These are phyloP conservation scores for Malassezia globosa DNA, from an alignment of 1,284 basidiomycete species.

Conservation along the genomic window DNA sequence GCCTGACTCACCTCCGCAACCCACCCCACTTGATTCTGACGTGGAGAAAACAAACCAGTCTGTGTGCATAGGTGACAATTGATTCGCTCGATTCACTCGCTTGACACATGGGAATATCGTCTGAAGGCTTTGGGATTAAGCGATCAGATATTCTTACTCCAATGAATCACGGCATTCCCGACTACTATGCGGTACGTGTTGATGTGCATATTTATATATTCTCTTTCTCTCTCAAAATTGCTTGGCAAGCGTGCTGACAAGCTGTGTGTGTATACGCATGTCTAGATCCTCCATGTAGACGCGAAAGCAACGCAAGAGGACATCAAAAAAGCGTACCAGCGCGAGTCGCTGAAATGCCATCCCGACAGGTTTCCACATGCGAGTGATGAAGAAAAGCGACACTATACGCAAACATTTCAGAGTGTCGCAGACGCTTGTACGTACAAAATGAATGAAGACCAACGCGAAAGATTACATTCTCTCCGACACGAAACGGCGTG, in stretches of 20 bases:
- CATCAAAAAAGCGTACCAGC: slow-evolving; percentile 68
- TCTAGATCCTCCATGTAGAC: slow-evolving; percentile 48
- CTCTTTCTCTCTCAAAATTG: too few relatives aligned
- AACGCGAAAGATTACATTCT: slow-evolving; percentile 63
- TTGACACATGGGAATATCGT: too few relatives aligned
- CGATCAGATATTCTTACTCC: not conserved
- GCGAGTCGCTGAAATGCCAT: slow-evolving; percentile 65
- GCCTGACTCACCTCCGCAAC: too few relatives aligned
- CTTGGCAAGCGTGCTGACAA: too few relatives aligned
- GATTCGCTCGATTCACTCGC: too few relatives aligned
- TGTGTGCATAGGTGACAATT: too few relatives aligned
- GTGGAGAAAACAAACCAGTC: too few relatives aligned
- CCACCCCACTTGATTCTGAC: too few relatives aligned
- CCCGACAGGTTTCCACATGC: slow-evolving; percentile 76
- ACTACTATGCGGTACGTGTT: slow-evolving; percentile 16
- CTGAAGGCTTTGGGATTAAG: too few relatives aligned
- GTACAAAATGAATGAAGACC: slow-evolving; percentile 1
- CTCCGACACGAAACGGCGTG: slow-evolving; percentile 61
- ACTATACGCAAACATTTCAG: slow-evolving; percentile 50
- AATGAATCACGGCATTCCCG: slow-evolving; percentile 10
- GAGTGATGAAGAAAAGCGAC: slow-evolving; percentile 59
- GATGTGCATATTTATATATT: too few relatives aligned
- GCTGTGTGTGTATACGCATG: not conserved
- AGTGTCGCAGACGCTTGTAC: slow-evolving; percentile 72
- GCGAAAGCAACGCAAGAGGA: slow-evolving; percentile 60